phyloP scores from a whole-genome alignment of 78 protist genomes.

The Diacronema lutheri region DNA sequence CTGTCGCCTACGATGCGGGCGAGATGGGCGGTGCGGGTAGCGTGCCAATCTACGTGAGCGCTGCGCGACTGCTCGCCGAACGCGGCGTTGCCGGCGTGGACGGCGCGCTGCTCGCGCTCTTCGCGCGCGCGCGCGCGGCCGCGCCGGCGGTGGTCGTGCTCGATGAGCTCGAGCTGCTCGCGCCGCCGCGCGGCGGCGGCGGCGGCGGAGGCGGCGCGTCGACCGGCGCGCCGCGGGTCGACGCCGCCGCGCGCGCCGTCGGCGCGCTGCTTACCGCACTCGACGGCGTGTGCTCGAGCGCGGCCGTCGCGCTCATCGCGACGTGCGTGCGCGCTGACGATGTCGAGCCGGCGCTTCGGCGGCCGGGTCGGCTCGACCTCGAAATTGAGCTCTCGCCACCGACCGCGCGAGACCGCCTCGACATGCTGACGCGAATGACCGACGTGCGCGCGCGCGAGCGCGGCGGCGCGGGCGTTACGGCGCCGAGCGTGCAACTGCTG shows the following conservation, averaged over 20 bases:
- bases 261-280: not conserved
- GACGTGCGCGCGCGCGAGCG: not conserved
- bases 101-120: conserved; percentile 91
- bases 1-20: too few relatives aligned
- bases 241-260: not conserved
- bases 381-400: not conserved
- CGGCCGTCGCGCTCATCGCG: conserved; percentile 50
- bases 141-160: conserved; percentile 97
- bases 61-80: too few relatives aligned
- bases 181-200: not conserved
- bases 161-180: conserved; percentile 77
- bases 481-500: too few relatives aligned
- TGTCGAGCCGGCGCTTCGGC: conserved; percentile 64
- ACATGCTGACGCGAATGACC: not conserved
- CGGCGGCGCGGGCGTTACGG: not conserved
- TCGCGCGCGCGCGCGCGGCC: conserved; percentile 81
- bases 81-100: conserved; percentile 59
- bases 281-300: not conserved
- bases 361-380: conserved; percentile 57
- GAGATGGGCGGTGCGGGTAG: too few relatives aligned
- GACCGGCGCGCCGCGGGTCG: not conserved
- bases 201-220: not conserved
- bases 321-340: conserved; percentile 66
- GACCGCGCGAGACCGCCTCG: not conserved
- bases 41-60: too few relatives aligned